Evolutionary conservation across 164 flowering plant species (phyloP).

Genomic region (Chimonanthus salicifolius): DNA sequence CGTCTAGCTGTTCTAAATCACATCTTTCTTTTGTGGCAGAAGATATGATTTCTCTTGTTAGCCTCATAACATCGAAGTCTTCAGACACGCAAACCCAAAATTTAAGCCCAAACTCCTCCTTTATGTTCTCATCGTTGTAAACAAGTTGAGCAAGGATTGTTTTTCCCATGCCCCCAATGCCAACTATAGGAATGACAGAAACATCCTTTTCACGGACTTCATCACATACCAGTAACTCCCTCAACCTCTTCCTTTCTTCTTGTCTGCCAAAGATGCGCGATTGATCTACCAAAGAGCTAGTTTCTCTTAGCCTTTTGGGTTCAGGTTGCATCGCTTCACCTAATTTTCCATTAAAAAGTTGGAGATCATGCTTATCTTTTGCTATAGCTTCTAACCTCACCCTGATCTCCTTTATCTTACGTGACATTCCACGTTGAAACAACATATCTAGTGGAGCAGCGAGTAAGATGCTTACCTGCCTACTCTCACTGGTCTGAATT

Average conservation of each 20-base stretch:
- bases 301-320: not conserved
- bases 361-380: not conserved
- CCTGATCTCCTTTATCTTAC: not conserved
- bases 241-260: not conserved
- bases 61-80: not conserved
- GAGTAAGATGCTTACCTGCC: not conserved
- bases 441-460: not conserved
- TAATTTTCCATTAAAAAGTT: not conserved
- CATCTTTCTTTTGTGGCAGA: not conserved
- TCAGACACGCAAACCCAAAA: conserved; percentile 6
- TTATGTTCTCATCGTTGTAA: not conserved
- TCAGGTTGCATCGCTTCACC: not conserved
- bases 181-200: conserved; percentile 9
- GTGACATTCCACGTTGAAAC: not conserved
- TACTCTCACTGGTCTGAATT: not conserved
- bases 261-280: conserved; percentile 1
- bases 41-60: not conserved
- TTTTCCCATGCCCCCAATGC: conserved; percentile 13
- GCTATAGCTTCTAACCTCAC: conserved; percentile 2
- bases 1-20: not conserved
- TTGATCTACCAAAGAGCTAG: not conserved
- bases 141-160: conserved; percentile 10
- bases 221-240: not conserved
- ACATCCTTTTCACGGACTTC: not conserved
- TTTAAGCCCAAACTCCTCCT: not conserved